Evolutionary conservation across 73 alveolate species (phyloP), one percentile per base, ranked within the genome.

Genomic region (Chromera velia): DNA sequence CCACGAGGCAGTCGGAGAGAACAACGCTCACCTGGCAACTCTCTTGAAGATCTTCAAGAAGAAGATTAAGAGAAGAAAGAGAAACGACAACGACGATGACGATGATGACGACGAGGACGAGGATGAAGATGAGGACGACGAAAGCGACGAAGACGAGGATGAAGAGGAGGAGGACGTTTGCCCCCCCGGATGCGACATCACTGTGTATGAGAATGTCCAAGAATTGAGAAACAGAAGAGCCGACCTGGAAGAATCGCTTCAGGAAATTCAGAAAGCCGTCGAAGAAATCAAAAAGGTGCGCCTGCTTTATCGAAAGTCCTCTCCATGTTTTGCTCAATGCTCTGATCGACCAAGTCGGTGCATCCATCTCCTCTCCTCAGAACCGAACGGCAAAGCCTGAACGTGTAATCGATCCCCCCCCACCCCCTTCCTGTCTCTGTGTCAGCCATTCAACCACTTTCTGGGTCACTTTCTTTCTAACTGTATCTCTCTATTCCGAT

Each of bases 171-270:
- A 87, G 32, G 93, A 83, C 64, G 82, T 26, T 24, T 28, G 18
- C 9, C 19, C 55, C 33, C 47, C 65, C 70, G 83, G 83, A 30
- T 76, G 83, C 22, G 83, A 76, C 70, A 73, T 62, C 27, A 75
- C 46, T 73, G 69, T 90, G 74, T 91, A 90, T 47, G 96, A 90
- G 80, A 88, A 85, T 7, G 96, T 88, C 71, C 45, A 68, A 30
- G 90, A 90, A 63, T 90, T 90, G 27, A 76, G 96, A 13, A 93
- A 90, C 46, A 91, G 88, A 33, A 81, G 96, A 48, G 79, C 81
- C 71, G 88, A 90, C 63, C 84, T 90, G 78, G 90, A 88, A 66
- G 90, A 89, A 46, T 92, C 90, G 47, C 88, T 84, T 49, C 90
- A 88, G 64, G 86, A 88, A 79, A 90, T 90, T 70, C 92, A 88